Percentiles rank a stretch among this genome's conserved stretches.
phyloP scores from a whole-genome alignment of 2,329 filamentous ascomycete species.

The Chrysosporium keratinophilum region DNA sequence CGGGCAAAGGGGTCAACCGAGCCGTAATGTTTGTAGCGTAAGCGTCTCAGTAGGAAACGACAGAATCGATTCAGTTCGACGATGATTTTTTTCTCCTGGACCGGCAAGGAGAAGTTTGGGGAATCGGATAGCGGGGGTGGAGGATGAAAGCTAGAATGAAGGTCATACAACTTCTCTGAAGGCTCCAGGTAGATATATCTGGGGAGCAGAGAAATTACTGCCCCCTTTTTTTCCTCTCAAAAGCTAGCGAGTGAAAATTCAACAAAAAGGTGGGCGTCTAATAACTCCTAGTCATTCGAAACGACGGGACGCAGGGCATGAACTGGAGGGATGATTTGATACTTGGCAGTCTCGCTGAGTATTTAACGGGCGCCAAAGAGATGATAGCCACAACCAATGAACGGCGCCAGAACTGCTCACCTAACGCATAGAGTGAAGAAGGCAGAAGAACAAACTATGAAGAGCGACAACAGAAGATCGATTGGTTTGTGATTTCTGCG shows the following conservation, averaged over 20 bases:
- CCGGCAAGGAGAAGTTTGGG: conserved; percentile 5
- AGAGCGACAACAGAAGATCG: neutral
- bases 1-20: neutral
- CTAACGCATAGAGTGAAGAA: neutral
- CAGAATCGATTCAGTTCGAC: neutral
- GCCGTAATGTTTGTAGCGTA: neutral
- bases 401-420: neutral
- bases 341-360: neutral
- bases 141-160: neutral
- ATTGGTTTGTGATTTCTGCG: neutral
- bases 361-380: neutral
- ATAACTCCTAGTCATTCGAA: conserved; percentile 2
- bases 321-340: neutral
- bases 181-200: neutral
- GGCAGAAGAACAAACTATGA: neutral
- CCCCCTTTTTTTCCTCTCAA: neutral
- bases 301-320: neutral
- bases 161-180: neutral
- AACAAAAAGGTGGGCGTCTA: neutral
- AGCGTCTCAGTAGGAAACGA: neutral
- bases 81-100: neutral
- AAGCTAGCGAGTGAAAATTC: conserved; percentile 7
- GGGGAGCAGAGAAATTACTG: neutral
- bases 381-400: neutral
- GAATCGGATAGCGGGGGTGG: neutral